Conservation (phyloP, 768 basidiomycete genomes). For the Lentinula edodes region DNA sequence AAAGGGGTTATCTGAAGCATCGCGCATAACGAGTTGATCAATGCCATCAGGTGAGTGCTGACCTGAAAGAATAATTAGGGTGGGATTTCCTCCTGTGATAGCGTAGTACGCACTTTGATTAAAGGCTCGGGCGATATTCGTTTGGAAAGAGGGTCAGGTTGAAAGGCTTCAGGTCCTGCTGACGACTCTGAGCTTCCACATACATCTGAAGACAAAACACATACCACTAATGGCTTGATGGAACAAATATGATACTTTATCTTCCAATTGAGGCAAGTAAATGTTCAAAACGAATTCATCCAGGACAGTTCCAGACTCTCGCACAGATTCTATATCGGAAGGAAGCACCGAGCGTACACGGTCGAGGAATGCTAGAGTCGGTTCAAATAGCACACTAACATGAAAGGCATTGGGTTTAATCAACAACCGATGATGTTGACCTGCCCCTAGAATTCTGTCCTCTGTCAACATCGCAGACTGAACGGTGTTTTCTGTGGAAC, state of each 20-base stretch:
- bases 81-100: background rate
- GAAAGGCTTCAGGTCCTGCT: constrained; percentile 80
- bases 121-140: constrained; percentile 68
- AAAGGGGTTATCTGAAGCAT: constrained; percentile 93
- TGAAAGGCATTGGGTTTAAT: constrained; percentile 93
- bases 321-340: constrained; percentile 58
- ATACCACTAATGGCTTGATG: constrained; percentile 78
- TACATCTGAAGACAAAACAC: constrained; percentile 6
- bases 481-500: constrained; percentile 53
- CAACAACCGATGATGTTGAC: constrained; percentile 79
- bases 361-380: constrained; percentile 81
- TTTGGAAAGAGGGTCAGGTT: constrained; percentile 66
- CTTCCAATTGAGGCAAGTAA: constrained; percentile 92
- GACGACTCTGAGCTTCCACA: background rate
- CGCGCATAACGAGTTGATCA: constrained; percentile 86
- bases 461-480: constrained; percentile 59
- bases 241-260: constrained; percentile 84
- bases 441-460: constrained; percentile 65
- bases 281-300: constrained; percentile 92
- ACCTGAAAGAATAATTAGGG: constrained; percentile 44
- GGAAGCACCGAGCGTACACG: constrained; percentile 70
- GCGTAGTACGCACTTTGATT: constrained; percentile 51
- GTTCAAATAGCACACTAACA: constrained; percentile 90
- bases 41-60: constrained; percentile 75
- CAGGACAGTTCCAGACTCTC: constrained; percentile 65